These are phyloP conservation scores for Cruciata laevipes DNA, from an alignment of 257 asterid genomes.

Conservation along the genomic window DNA sequence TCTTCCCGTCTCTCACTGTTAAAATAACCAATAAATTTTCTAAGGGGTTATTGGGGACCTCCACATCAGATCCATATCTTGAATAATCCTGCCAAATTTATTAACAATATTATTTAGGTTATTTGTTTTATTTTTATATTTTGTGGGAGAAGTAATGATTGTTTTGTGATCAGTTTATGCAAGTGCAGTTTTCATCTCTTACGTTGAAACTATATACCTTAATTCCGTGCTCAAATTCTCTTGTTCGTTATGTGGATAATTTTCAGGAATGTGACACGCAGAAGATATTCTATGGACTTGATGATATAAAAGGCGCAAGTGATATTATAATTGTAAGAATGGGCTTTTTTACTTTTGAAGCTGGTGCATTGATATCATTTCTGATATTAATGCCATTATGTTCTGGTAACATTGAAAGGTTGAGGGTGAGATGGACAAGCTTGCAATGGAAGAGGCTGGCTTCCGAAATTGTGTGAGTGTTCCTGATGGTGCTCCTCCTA, in stretches of 20 bases:
- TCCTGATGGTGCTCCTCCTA: slow-evolving; percentile 94
- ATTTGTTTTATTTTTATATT: background rate
- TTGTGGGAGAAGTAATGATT: background rate
- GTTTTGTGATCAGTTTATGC: background rate
- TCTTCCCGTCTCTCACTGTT: background rate
- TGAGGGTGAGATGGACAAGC: slow-evolving; percentile 99
- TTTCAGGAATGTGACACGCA: slow-evolving; percentile 76
- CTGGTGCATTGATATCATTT: slow-evolving; percentile 1
- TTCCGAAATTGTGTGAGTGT: slow-evolving; percentile 88
- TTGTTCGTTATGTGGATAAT: slow-evolving; percentile 18
- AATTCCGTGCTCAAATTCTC: slow-evolving; percentile 11
- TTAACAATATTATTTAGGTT: too few species aligned
- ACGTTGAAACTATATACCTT: background rate
- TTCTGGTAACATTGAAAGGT: slow-evolving; percentile 39
- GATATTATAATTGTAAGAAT: slow-evolving; percentile 75
- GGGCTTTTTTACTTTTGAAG: slow-evolving; percentile 13
- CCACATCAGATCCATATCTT: background rate
- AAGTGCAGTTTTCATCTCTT: background rate
- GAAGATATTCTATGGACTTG: slow-evolving; percentile 82
- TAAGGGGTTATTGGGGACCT: background rate
- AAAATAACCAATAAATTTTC: background rate
- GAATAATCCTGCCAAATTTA: background rate
- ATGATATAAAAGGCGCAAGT: slow-evolving; percentile 75
- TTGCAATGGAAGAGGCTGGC: slow-evolving; percentile 99
- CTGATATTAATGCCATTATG: slow-evolving; percentile 17